phyloP scores from a whole-genome alignment of 2,329 filamentous ascomycete species.

The Nemania sp. region DNA sequence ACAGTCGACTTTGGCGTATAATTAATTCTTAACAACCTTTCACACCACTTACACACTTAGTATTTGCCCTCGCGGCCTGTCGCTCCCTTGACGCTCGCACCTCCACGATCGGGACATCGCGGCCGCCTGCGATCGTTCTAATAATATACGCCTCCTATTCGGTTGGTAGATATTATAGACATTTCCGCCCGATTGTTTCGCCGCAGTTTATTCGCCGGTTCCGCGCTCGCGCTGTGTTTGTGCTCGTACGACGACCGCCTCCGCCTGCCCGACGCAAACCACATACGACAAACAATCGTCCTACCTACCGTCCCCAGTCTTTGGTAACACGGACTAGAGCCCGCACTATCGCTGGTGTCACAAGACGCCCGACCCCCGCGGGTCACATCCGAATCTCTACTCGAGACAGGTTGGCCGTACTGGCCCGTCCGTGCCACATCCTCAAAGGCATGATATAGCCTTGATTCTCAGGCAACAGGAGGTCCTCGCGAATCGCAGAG shows the following conservation, averaged over 20 bases:
- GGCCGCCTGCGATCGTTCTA: no score
- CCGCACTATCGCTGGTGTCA: no score
- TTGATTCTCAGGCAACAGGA: constrained; percentile 9
- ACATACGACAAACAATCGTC: neutral
- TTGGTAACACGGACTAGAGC: no score
- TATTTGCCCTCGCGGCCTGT: constrained; percentile 5
- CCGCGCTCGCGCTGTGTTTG: neutral
- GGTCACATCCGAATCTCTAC: neutral
- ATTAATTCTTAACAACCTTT: neutral
- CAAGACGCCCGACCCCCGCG: neutral
- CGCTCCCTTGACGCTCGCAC: constrained; percentile 9
- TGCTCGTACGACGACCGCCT: constrained; percentile 2
- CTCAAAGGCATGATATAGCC: constrained; percentile 32
- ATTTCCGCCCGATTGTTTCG: no score
- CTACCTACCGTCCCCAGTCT: no score
- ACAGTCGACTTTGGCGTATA: neutral
- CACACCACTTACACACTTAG: neutral
- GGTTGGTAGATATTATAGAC: neutral
- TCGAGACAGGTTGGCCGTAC: neutral
- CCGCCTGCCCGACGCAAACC: no score
- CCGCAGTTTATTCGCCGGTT: neutral
- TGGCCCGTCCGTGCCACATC: neutral
- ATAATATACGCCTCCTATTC: neutral
- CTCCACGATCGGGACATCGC: no score
- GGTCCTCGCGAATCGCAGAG: constrained; percentile 26